Percentiles rank a stretch among this genome's conserved stretches.
Evolutionary conservation across 441 rosid genomes (phyloP).

Genomic region (Erodium moschatum): DNA sequence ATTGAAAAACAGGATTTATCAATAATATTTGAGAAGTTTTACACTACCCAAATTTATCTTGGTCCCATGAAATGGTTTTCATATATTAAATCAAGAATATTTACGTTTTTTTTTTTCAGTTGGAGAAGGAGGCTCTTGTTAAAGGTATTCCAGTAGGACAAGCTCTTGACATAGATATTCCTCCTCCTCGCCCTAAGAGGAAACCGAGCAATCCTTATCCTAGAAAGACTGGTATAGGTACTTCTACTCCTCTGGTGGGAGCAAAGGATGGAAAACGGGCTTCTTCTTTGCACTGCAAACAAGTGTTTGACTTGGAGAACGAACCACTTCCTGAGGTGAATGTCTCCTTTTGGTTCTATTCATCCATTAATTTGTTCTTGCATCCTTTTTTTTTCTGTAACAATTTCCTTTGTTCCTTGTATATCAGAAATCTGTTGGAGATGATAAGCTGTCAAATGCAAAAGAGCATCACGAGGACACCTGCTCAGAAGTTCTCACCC

Average conservation of each 20-base stretch:
- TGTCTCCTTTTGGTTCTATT: slow-evolving; percentile 13
- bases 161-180: slow-evolving; percentile 75
- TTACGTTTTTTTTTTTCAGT: slow-evolving; percentile 37
- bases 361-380: slow-evolving; percentile 12
- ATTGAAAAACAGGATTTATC: too few species aligned
- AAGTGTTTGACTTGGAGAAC: slow-evolving; percentile 56
- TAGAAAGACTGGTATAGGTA: slow-evolving; percentile 49
- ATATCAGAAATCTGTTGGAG: slow-evolving; percentile 41
- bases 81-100: slow-evolving; percentile 5
- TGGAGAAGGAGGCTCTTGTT: slow-evolving; percentile 88
- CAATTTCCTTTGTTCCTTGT: slow-evolving; percentile 15
- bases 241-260: slow-evolving; percentile 36
- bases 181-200: slow-evolving; percentile 96
- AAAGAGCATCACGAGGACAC: slow-evolving; percentile 52
- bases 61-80: slow-evolving; percentile 3
- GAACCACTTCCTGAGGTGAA: slow-evolving; percentile 55
- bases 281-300: slow-evolving; percentile 41
- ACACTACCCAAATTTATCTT: background rate
- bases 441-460: slow-evolving; percentile 33
- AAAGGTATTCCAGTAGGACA: slow-evolving; percentile 77
- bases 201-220: slow-evolving; percentile 96
- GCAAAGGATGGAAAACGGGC: slow-evolving; percentile 49
- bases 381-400: slow-evolving; percentile 12
- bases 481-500: slow-evolving; percentile 53
- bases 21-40: too few species aligned